Conservation (phyloP, 495 filamentous ascomycete genomes). For the Penicillium maclennaniae region DNA sequence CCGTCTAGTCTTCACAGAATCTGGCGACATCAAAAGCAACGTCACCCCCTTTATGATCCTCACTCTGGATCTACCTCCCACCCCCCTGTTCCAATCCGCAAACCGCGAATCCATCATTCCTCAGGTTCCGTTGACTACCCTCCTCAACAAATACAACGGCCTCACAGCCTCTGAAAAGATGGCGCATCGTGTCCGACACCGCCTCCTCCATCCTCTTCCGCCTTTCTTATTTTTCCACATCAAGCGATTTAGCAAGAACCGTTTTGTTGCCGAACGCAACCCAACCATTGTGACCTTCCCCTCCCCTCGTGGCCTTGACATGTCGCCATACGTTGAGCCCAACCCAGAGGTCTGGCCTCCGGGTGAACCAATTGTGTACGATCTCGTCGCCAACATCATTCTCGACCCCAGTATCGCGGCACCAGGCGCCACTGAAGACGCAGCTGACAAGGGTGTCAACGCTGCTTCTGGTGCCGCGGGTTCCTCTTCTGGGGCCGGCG, state of each 20-base stretch:
- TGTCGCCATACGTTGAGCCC: slow-evolving; percentile 83
- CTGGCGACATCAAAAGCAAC: slow-evolving; percentile 71
- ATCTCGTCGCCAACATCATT: slow-evolving; percentile 93
- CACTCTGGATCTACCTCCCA: slow-evolving; percentile 86
- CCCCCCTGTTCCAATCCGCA: slow-evolving; percentile 96
- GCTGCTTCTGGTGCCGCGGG: slow-evolving; percentile 59
- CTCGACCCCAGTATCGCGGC: slow-evolving; percentile 67
- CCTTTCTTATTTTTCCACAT: slow-evolving; percentile 93
- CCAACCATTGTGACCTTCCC: slow-evolving; percentile 98
- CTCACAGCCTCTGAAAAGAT: slow-evolving; percentile 81
- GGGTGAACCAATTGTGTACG: slow-evolving; percentile 89
- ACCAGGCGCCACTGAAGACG: slow-evolving; percentile 69
- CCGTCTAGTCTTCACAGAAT: slow-evolving; percentile 90
- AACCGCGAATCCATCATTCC: slow-evolving; percentile 91
- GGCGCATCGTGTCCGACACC: slow-evolving; percentile 79
- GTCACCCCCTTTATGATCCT: slow-evolving; percentile 79
- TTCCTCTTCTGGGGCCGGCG: slow-evolving; percentile 40
- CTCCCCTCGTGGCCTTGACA: slow-evolving; percentile 69
- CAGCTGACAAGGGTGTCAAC: slow-evolving; percentile 79
- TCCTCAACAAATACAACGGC: slow-evolving; percentile 94
- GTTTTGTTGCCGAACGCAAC: slow-evolving; percentile 93
- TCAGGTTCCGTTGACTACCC: slow-evolving; percentile 82
- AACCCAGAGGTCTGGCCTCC: slow-evolving; percentile 56
- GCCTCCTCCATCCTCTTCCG: slow-evolving; percentile 86
- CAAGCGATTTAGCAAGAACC: slow-evolving; percentile 94